These are phyloP conservation scores for Elsinoe fawcettii DNA, from an alignment of 2,329 filamentous ascomycete genomes.

Conservation along the genomic window DNA sequence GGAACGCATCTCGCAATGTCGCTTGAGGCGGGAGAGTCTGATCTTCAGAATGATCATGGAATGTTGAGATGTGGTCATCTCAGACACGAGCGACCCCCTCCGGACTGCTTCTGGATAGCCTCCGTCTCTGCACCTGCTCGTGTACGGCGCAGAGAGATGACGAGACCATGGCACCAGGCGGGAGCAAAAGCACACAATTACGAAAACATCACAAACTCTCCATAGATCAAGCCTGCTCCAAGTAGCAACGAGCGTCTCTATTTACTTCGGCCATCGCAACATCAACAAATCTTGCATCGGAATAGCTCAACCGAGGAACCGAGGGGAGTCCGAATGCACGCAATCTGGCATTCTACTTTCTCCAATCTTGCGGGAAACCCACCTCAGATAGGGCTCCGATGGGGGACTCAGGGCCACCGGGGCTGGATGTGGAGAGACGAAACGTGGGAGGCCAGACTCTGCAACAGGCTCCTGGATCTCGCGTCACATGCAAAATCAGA, in stretches of 20 bases:
- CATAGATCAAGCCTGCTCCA: background rate
- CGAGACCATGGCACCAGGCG: background rate
- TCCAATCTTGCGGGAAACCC: background rate
- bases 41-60: background rate
- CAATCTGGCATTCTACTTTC: background rate
- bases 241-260: background rate
- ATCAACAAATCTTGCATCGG: slow-evolving; percentile 3
- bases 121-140: background rate
- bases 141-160: background rate
- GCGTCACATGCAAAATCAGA: slow-evolving; percentile 6
- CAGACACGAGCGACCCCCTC: background rate
- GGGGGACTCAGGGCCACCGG: background rate
- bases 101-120: slow-evolving; percentile 2
- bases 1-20: background rate
- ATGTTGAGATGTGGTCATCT: background rate
- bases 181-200: background rate
- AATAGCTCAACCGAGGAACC: background rate
- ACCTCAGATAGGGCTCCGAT: slow-evolving; percentile 4
- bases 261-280: background rate
- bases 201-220: background rate
- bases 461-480: background rate
- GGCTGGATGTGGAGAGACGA: slow-evolving; percentile 7
- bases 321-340: background rate
- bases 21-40: background rate
- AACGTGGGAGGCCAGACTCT: background rate